phyloP scores from a whole-genome alignment of 2,329 filamentous ascomycete species.

The Cladosporium cucumerinum region DNA sequence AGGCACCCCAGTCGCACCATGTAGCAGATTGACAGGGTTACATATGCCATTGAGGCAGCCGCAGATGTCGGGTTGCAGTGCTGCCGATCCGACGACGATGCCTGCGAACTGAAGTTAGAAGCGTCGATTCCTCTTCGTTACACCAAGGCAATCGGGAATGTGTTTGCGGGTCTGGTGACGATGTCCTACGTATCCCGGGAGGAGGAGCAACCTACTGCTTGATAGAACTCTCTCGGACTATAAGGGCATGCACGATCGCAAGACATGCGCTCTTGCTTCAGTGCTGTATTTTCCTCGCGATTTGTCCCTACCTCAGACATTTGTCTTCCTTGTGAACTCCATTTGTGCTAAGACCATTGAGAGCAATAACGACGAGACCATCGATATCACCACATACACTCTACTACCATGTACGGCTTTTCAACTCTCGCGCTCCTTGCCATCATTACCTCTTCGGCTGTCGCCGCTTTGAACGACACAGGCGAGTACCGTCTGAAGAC shows the following conservation, averaged over 20 bases:
- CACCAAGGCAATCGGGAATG: not conserved
- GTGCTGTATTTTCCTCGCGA: not conserved
- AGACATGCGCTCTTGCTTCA: not conserved
- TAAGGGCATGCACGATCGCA: not conserved
- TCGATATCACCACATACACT: not conserved
- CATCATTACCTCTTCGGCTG: slow-evolving; percentile 15
- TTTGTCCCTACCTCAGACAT: not conserved
- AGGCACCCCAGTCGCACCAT: not conserved
- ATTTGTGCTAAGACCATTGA: not conserved
- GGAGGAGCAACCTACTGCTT: not conserved
- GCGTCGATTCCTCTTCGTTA: not conserved
- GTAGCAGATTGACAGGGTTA: slow-evolving; percentile 2
- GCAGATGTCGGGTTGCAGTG: not conserved
- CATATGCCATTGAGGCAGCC: not conserved
- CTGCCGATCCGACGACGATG: slow-evolving; percentile 2
- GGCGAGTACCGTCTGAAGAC: slow-evolving; percentile 31
- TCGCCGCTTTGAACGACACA: slow-evolving; percentile 28
- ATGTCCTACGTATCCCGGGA: not conserved
- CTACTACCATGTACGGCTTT: slow-evolving; percentile 21
- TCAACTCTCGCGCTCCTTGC: slow-evolving; percentile 21
- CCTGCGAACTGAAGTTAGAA: not conserved
- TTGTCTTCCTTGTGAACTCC: not conserved
- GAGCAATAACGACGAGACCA: not conserved
- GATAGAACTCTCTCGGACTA: not conserved
- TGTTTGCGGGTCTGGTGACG: slow-evolving; percentile 3